Conservation (phyloP, 495 filamentous ascomycete species). For the Hyphodiscus hymeniophilus region DNA sequence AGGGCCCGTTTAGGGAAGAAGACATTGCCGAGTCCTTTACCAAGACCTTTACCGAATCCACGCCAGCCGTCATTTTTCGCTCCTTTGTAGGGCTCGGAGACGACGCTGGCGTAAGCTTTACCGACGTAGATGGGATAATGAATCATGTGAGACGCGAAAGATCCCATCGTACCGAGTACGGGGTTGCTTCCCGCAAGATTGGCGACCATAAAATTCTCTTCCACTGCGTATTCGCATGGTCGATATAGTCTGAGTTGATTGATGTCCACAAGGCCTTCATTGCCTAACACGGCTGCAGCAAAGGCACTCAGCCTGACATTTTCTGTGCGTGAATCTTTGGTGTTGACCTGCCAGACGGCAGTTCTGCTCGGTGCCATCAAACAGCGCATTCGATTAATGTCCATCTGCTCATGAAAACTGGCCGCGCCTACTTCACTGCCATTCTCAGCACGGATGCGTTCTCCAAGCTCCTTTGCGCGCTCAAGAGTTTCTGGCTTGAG, state of each 20-base stretch:
- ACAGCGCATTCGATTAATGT: conserved; percentile 45
- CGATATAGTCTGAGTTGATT: conserved; percentile 12
- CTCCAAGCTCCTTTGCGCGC: conserved; percentile 1
- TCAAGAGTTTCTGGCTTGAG: conserved; percentile 31
- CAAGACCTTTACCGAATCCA: conserved; percentile 58
- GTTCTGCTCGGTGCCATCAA: conserved; percentile 43
- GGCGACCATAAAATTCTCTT: conserved; percentile 3
- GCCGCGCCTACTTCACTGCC: conserved; percentile 20
- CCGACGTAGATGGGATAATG: conserved; percentile 30
- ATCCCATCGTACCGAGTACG: conserved; percentile 7
- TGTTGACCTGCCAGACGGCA: conserved; percentile 58
- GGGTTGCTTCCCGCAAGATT: conserved; percentile 6
- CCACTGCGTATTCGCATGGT: conserved; percentile 7
- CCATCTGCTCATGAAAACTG: conserved; percentile 54
- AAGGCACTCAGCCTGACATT: conserved; percentile 56
- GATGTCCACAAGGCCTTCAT: conserved; percentile 4
- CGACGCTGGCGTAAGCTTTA: conserved; percentile 25
- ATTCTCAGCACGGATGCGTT: neutral
- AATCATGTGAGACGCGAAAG: conserved; percentile 9
- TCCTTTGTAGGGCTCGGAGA: conserved; percentile 44
- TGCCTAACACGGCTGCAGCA: conserved; percentile 47
- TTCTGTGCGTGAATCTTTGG: conserved; percentile 35
- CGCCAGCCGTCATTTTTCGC: conserved; percentile 45
- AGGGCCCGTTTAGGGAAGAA: conserved; percentile 33
- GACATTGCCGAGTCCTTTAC: conserved; percentile 66